phyloP scores from a whole-genome alignment of 192 early-diverging fungal genomes.

The Linnemannia exigua region DNA sequence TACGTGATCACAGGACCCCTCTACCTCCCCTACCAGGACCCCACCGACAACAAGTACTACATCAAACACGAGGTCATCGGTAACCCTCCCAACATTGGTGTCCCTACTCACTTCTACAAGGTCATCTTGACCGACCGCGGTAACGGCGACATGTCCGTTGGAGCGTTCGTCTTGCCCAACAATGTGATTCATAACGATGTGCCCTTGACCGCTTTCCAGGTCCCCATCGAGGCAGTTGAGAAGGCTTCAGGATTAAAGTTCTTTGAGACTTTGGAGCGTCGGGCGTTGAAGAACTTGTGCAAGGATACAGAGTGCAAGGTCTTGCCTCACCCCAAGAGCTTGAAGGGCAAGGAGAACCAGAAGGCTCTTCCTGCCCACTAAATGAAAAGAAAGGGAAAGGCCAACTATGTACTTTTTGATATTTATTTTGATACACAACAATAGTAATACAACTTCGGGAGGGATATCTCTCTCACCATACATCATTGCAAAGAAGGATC shows the following conservation, averaged over 20 bases:
- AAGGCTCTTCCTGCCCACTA: constrained; percentile 45
- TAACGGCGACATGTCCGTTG: constrained; percentile 65
- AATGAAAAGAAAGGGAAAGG: not conserved
- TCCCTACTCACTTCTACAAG: constrained; percentile 97
- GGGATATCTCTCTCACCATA: not conserved
- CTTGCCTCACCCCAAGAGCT: constrained; percentile 48
- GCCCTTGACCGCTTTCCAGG: constrained; percentile 76
- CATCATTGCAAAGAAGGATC: not conserved
- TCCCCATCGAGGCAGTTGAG: constrained; percentile 83
- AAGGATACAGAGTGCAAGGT: constrained; percentile 62
- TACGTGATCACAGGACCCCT: constrained; percentile 91
- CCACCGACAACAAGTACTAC: constrained; percentile 75
- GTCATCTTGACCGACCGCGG: constrained; percentile 76
- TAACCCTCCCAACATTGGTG: constrained; percentile 85
- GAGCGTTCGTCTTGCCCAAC: constrained; percentile 91
- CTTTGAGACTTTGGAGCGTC: constrained; percentile 72
- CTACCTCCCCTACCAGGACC: constrained; percentile 83
- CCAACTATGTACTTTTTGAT: not conserved
- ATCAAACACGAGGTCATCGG: constrained; percentile 94
- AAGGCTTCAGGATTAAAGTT: constrained; percentile 77
- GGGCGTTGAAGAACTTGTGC: constrained; percentile 60
- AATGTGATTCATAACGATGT: constrained; percentile 71
- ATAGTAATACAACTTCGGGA: not conserved
- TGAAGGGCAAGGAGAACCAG: constrained; percentile 27
- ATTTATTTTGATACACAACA: too few species aligned